Evolutionary conservation across 805 yeast genomes (phyloP), one percentile per base, ranked within the genome.

Genomic region (Candida koratica): DNA sequence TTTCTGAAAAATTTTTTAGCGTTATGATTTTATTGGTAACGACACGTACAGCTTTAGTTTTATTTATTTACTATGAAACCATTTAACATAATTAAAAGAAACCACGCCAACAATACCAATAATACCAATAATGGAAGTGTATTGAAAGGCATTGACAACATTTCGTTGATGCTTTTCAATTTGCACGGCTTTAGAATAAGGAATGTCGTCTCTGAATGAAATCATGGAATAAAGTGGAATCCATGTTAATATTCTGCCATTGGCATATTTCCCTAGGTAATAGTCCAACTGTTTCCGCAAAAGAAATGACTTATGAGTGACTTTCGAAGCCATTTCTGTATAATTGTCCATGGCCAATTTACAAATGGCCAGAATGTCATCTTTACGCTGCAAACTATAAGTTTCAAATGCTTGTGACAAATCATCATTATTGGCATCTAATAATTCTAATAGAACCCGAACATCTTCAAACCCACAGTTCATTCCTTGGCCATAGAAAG

Each of bases 401-500:
- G 51, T 49, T 20, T 58, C 60, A 47, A 86, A 81, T 0, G 86
- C 81, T 8, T 42, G 44, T 1, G 51, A 51, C 18, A 79, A 63
- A 39, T 74, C 62, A 14, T 55, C 62, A 3, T 58, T 40, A 9
- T 42, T 38, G 6, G 28, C 20, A 17, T 60, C 69, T 9, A 64
- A 48, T 17, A 80, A 52, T 28, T 73, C 69, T 61, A 83, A 62
- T 35, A 89, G 61, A 1, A 80, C 76, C 39, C 79, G 65, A 15
- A 89, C 89, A 49, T 90, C 97, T 58, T 89, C 97, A 56, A 89
- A 83, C 1, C 97, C 97, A 54, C 95, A 85, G 57, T 89, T 89
- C 90, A 89, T 83, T 4, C 97, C 97, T 57, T 89, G 97, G 7
- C 97, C 97, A 53, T 88, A 89, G 57, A 89, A 89, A n/a, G 97